phyloP scores from a whole-genome alignment of 1,284 basidiomycete genomes.

The Prillingera fragicola region DNA sequence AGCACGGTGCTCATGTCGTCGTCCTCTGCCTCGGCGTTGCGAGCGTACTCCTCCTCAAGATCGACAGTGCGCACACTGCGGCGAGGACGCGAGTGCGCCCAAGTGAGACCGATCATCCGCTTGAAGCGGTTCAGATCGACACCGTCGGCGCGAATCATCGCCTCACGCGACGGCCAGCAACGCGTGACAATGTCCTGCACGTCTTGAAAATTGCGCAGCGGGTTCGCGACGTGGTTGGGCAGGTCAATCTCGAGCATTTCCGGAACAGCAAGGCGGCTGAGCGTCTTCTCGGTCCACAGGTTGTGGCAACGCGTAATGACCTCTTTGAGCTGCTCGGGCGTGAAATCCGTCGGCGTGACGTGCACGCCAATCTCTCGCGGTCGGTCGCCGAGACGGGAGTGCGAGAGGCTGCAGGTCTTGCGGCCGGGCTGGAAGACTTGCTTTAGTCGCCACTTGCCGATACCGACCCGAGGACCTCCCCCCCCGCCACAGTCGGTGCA shows the following conservation, averaged over 20 bases:
- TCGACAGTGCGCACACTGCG: conserved; percentile 39
- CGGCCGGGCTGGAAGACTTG: conserved; percentile 49
- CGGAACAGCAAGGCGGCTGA: conserved; percentile 44
- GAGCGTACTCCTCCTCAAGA: conserved; percentile 41
- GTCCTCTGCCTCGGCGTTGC: conserved; percentile 28
- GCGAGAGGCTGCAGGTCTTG: conserved; percentile 49
- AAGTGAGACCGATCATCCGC: conserved; percentile 41
- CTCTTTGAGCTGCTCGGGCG: conserved; percentile 42
- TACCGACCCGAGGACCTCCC: conserved; percentile 46
- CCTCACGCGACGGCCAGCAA: conserved; percentile 44
- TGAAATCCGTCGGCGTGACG: conserved; percentile 43
- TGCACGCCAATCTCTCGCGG: conserved; percentile 44
- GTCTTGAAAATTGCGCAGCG: conserved; percentile 36
- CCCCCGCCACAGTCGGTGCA: conserved; percentile 44
- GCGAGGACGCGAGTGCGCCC: conserved; percentile 42
- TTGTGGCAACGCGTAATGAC: conserved; percentile 41
- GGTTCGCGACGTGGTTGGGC: conserved; percentile 32
- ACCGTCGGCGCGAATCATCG: conserved; percentile 40
- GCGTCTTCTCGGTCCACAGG: conserved; percentile 46
- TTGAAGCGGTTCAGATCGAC: conserved; percentile 38
- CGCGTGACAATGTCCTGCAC: conserved; percentile 42
- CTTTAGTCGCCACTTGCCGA: conserved; percentile 51
- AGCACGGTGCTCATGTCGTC: conserved; percentile 40
- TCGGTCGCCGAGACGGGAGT: conserved; percentile 45
- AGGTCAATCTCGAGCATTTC: conserved; percentile 48